Conservation (phyloP, 1,139 yeast species). For the Kazachstania sp. region DNA sequence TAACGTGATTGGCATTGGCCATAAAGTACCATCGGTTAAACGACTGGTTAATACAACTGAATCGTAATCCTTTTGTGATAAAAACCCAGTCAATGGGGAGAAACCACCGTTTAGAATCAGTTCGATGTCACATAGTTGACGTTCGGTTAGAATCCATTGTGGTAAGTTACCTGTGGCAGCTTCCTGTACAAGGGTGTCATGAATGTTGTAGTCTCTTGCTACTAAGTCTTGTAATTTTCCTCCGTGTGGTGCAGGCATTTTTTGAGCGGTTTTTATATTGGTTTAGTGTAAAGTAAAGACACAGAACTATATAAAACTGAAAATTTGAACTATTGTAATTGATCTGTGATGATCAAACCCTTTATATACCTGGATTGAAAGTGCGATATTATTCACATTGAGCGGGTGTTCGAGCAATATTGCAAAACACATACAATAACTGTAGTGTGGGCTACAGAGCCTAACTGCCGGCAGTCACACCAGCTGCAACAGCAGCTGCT, state of each 20-base stretch:
- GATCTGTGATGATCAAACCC: too few relatives aligned
- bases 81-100: slow-evolving; percentile 83
- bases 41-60: slow-evolving; percentile 74
- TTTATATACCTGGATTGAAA: too few relatives aligned
- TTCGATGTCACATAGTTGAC: slow-evolving; percentile 91
- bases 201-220: slow-evolving; percentile 65
- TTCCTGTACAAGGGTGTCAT: slow-evolving; percentile 49
- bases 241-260: slow-evolving; percentile 84
- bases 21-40: slow-evolving; percentile 65
- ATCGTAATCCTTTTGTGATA: slow-evolving; percentile 70
- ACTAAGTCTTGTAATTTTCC: slow-evolving; percentile 80
- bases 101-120: slow-evolving; percentile 89
- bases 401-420: too few relatives aligned
- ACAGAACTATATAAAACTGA: too few relatives aligned
- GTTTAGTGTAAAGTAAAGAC: too few relatives aligned
- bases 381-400: too few relatives aligned
- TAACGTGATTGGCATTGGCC: slow-evolving; percentile 90
- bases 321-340: too few relatives aligned
- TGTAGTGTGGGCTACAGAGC: too few relatives aligned
- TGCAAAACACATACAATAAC: too few relatives aligned
- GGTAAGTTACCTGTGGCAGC: slow-evolving; percentile 33
- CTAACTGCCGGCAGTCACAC: too few relatives aligned
- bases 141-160: slow-evolving; percentile 49
- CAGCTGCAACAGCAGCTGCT: too few relatives aligned
- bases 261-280: too few relatives aligned